Conservation (phyloP, 2,329 filamentous ascomycete species). For the Balansia obtecta region DNA sequence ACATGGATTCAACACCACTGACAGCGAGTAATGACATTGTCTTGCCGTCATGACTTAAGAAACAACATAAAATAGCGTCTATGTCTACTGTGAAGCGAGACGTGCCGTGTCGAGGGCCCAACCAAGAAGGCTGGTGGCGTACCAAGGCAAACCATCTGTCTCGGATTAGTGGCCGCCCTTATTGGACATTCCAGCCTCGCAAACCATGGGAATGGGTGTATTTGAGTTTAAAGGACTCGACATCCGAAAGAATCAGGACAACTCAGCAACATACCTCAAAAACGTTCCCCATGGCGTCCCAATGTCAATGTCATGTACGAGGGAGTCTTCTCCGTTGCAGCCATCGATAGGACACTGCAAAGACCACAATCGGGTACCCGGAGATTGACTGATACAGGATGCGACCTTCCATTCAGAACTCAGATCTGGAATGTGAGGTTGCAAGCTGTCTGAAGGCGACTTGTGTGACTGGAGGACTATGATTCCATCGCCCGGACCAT, state of each 20-base stretch:
- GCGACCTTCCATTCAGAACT: constrained; percentile 42
- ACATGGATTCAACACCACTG: constrained; percentile 59
- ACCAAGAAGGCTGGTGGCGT: constrained; percentile 70
- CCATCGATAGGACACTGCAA: constrained; percentile 43
- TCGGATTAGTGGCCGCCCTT: neutral
- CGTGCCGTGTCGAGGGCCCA: constrained; percentile 76
- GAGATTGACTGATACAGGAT: constrained; percentile 50
- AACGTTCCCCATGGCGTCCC: constrained; percentile 49
- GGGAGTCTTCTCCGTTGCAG: constrained; percentile 45
- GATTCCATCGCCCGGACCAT: constrained; percentile 51
- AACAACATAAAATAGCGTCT: constrained; percentile 67
- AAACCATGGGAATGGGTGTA: no score
- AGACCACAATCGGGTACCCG: constrained; percentile 59
- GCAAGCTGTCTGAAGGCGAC: constrained; percentile 28
- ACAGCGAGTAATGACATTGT: constrained; percentile 69
- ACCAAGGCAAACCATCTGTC: constrained; percentile 70
- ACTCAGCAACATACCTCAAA: constrained; percentile 30
- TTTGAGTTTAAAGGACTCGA: no score
- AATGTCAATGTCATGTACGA: constrained; percentile 41
- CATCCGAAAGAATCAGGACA: neutral
- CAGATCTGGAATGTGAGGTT: constrained; percentile 43
- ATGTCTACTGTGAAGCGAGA: constrained; percentile 55
- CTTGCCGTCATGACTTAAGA: constrained; percentile 57
- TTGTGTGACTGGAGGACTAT: constrained; percentile 30
- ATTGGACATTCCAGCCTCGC: neutral